These are phyloP conservation scores for Apiosordaria backusii DNA, from an alignment of 495 filamentous ascomycete genomes.

Conservation along the genomic window DNA sequence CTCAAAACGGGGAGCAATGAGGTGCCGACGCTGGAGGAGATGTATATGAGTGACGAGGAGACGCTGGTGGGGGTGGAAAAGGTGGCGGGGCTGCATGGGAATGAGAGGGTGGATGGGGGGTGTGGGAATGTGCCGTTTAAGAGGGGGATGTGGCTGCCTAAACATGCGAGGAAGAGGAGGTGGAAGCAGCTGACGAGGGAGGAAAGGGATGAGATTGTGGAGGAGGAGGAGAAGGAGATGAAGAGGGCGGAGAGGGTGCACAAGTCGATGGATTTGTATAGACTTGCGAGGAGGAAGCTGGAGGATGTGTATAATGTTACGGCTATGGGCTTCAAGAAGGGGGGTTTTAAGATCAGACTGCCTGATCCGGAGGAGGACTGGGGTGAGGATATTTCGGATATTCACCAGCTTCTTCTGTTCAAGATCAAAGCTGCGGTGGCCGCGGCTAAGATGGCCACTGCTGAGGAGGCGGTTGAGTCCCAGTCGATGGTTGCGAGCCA, in stretches of 20 bases:
- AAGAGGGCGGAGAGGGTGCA: slow-evolving; percentile 10
- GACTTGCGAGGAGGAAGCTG: not conserved
- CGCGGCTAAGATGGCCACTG: not conserved
- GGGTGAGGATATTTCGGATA: not conserved
- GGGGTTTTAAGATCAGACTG: not conserved
- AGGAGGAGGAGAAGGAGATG: slow-evolving; percentile 25
- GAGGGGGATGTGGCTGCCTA: slow-evolving; percentile 31
- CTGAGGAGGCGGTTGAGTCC: not conserved
- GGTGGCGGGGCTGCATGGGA: not conserved
- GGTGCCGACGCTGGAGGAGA: slow-evolving; percentile 38
- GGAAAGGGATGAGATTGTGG: slow-evolving; percentile 28
- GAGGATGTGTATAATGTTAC: not conserved
- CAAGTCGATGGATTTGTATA: not conserved
- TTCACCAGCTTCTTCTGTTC: not conserved
- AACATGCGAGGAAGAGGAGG: slow-evolving; percentile 34
- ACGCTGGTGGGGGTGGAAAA: slow-evolving; percentile 4
- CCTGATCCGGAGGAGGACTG: not conserved
- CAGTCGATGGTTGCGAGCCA: not conserved
- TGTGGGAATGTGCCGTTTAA: slow-evolving; percentile 36
- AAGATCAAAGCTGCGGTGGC: not conserved
- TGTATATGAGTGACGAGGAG: slow-evolving; percentile 42
- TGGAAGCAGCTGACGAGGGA: slow-evolving; percentile 28
- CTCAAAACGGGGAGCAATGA: slow-evolving; percentile 36
- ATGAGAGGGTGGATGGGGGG: slow-evolving; percentile 20
- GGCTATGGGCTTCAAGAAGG: not conserved